Base-by-base conservation (phyloP, 164 flowering plant genomes). In the Berberis vulgaris region DNA sequence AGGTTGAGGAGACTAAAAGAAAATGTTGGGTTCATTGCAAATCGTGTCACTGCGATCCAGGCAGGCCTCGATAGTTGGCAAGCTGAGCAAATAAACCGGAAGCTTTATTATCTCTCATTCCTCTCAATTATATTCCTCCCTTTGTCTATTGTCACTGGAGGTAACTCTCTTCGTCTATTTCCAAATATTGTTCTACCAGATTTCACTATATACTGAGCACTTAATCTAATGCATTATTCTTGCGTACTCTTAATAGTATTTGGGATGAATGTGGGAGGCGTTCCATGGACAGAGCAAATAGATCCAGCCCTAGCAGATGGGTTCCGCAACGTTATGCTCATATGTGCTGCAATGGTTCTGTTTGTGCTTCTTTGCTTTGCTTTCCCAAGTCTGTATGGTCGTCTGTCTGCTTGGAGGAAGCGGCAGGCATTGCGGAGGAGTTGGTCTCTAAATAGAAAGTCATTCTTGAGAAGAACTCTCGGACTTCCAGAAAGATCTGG, bases 211-310 rank as follows among this genome's bases (percentile, higher is more conserved):
- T 50, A n/a, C 8, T 50, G 8, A 1, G 3, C 12, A 52, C n/a
- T 52, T 52, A 61, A 43, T 13, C 6, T 10, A 12, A 6, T 8
- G 47, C 42, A 3, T 1, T 12, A 41, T 49, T 41, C 26, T 58
- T 39, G 42, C 60, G 11, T 59, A 56, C 39, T 72, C 13, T 38
- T 59, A 9, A 44, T 82, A 95, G 97, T 88, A 47, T 95, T 95
- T 77, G 99, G 99, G 54, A 95, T 95, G 99, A 95, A 95, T 66
- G 99, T 91, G 26, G 99, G 99, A 13, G 99, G 99, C 49, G 92
- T 95, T 62, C 99, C 99, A 65, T 95, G 99, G 97, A 91, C 99
- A 3, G 79, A 45, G 38, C 97, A 87, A 67, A 69, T 50, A 3
- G 75, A 86, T 56, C 91, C 97, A 7, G 47, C 40, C 9, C 4